Conservation (phyloP, 108 stramenopile species). For the Nitzschia sp. region DNA sequence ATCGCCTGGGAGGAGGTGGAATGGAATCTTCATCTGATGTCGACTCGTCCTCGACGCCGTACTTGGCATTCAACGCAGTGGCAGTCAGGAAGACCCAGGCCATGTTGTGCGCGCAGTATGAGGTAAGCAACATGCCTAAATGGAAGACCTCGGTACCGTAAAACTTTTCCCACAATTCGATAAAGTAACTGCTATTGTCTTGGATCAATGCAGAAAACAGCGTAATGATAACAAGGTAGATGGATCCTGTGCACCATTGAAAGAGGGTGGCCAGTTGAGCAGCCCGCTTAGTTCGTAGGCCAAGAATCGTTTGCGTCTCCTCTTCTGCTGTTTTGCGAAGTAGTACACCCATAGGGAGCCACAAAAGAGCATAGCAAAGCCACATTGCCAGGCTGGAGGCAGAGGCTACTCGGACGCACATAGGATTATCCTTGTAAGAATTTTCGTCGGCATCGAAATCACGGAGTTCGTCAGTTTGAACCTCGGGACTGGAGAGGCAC, state of each 20-base stretch:
- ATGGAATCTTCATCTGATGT: too few species aligned
- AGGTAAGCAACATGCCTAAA: conserved; percentile 23
- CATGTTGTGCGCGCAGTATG: conserved; percentile 22
- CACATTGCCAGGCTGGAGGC: neutral
- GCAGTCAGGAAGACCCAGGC: conserved; percentile 6
- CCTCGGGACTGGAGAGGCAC: conserved; percentile 14
- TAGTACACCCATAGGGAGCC: conserved; percentile 22
- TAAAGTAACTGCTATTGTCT: conserved; percentile 1
- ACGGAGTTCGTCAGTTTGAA: conserved; percentile 3
- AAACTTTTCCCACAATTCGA: conserved; percentile 16
- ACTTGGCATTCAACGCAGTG: neutral
- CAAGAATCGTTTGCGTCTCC: neutral
- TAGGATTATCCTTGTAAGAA: neutral
- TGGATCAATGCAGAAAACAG: neutral
- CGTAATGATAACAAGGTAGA: conserved; percentile 4
- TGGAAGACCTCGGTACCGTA: conserved; percentile 29
- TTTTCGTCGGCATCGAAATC: neutral
- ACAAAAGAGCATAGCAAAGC: conserved; percentile 17
- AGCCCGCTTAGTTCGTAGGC: conserved; percentile 14
- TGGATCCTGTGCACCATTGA: conserved; percentile 22
- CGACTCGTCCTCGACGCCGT: too few species aligned
- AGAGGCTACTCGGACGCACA: neutral
- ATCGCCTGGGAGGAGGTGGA: too few species aligned
- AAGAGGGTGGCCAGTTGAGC: neutral
- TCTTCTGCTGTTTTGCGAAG: neutral